Conservation (phyloP, 2,329 filamentous ascomycete genomes). For the Elsinoe australis region DNA sequence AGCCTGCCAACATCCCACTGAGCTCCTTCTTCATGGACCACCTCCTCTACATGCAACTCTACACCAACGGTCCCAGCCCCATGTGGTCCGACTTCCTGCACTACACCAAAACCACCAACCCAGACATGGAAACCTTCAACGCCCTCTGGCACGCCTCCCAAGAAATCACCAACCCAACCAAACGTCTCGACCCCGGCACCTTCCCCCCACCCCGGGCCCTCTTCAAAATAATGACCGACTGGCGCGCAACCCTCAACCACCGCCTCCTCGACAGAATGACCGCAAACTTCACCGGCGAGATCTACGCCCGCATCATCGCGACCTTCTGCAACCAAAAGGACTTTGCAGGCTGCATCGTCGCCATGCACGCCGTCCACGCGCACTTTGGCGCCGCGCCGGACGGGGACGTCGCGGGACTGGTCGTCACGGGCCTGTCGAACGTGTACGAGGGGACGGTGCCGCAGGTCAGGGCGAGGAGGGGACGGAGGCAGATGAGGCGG, state of each 20-base stretch:
- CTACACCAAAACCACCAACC: constrained; percentile 8
- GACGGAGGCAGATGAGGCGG: constrained; percentile 16
- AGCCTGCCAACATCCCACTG: constrained; percentile 55
- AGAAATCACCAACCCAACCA: not conserved
- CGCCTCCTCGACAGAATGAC: not conserved
- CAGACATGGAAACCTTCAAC: constrained; percentile 20
- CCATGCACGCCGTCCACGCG: constrained; percentile 17
- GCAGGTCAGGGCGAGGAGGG: constrained; percentile 12
- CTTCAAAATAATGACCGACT: constrained; percentile 18
- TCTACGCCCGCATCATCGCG: constrained; percentile 19
- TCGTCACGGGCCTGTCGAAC: constrained; percentile 17
- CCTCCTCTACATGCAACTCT: constrained; percentile 46
- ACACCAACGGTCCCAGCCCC: constrained; percentile 13
- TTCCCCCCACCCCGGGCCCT: constrained; percentile 18
- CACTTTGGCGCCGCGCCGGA: constrained; percentile 16
- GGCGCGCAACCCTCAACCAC: constrained; percentile 5
- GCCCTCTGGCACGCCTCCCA: constrained; percentile 19
- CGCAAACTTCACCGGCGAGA: constrained; percentile 9
- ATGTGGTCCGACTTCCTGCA: constrained; percentile 17
- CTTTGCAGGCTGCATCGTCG: constrained; percentile 18
- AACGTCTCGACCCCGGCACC: not conserved
- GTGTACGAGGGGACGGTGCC: not conserved
- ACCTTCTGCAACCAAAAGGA: constrained; percentile 19
- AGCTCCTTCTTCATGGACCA: constrained; percentile 76
- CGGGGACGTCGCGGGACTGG: constrained; percentile 13